phyloP scores from a whole-genome alignment of 78 protist genomes.

The Tieghemostelium lacteum region DNA sequence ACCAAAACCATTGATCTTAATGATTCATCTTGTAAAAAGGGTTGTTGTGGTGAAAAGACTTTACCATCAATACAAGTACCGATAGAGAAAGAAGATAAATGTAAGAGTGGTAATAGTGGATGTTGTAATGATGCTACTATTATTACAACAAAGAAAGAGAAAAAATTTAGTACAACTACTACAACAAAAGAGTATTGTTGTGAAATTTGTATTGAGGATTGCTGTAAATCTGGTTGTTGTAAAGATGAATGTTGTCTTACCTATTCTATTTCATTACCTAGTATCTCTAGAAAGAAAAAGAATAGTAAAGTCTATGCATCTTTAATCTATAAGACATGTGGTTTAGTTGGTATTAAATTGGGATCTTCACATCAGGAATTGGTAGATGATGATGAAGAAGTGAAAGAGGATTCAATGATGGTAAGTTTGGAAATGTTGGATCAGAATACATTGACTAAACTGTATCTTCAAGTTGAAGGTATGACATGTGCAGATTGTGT shows the following conservation, averaged over 20 bases:
- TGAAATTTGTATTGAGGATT: slow-evolving; percentile 35
- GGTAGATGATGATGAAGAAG: slow-evolving; percentile 12
- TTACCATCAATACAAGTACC: too few relatives aligned
- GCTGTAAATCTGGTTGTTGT: slow-evolving; percentile 48
- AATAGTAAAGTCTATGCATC: slow-evolving; percentile 38
- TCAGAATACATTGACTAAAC: background rate
- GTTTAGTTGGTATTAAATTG: slow-evolving; percentile 27
- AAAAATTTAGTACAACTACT: background rate
- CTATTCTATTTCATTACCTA: background rate
- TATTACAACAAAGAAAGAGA: too few relatives aligned
- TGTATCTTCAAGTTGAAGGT: slow-evolving; percentile 15
- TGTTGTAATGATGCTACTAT: too few relatives aligned
- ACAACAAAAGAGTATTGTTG: slow-evolving; percentile 19
- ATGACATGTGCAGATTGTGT: slow-evolving; percentile 67
- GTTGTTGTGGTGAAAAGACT: too few relatives aligned
- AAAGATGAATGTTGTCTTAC: slow-evolving; percentile 25
- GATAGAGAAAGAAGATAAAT: too few relatives aligned
- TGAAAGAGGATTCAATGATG: background rate
- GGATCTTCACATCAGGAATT: slow-evolving; percentile 24
- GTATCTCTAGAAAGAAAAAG: background rate
- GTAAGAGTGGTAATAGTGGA: too few relatives aligned
- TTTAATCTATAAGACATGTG: slow-evolving; percentile 30
- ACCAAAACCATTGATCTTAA: background rate
- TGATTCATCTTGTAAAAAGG: background rate
- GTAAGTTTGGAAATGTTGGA: background rate